These are phyloP conservation scores for Yamadazyma sp. DNA, from an alignment of 805 yeast species.

Conservation along the genomic window DNA sequence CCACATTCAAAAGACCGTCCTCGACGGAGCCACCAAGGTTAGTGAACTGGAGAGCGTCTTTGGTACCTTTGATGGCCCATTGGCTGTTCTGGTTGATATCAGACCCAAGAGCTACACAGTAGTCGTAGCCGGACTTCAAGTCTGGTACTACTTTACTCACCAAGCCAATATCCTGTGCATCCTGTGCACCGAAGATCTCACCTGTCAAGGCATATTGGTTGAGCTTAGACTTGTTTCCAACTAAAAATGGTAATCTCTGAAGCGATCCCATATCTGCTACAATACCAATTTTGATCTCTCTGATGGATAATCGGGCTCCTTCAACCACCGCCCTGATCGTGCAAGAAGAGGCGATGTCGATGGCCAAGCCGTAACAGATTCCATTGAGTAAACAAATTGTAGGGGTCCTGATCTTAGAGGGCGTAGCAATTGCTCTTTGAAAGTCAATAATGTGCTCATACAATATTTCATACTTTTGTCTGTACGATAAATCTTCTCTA, in stretches of 20 bases:
- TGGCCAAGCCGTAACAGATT: slow-evolving; percentile 59
- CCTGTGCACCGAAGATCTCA: slow-evolving; percentile 50
- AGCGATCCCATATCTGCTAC: slow-evolving; percentile 79
- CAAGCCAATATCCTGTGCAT: slow-evolving; percentile 57
- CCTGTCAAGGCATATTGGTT: slow-evolving; percentile 66
- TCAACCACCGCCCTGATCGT: slow-evolving; percentile 56
- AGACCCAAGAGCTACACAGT: slow-evolving; percentile 51
- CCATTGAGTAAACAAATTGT: slow-evolving; percentile 72
- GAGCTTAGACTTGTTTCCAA: slow-evolving; percentile 55
- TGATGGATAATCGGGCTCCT: slow-evolving; percentile 55
- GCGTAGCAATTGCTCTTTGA: slow-evolving; percentile 55
- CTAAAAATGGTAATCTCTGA: slow-evolving; percentile 59
- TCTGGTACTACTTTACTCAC: slow-evolving; percentile 47
- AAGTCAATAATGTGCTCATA: slow-evolving; percentile 50
- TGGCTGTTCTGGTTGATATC: slow-evolving; percentile 47
- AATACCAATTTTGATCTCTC: slow-evolving; percentile 72
- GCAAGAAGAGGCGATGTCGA: slow-evolving; percentile 62
- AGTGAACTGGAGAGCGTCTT: slow-evolving; percentile 48
- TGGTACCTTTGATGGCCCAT: slow-evolving; percentile 68
- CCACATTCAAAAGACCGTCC: slow-evolving; percentile 53
- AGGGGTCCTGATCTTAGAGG: slow-evolving; percentile 52
- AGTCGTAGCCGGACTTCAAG: slow-evolving; percentile 48
- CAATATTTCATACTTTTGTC: slow-evolving; percentile 22
- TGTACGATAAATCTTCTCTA: slow-evolving; percentile 2
- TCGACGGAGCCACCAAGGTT: slow-evolving; percentile 35